A percentile compares a stretch with the other conserved stretches of the same genome.
phyloP scores from a whole-genome alignment of 2,329 filamentous ascomycete species.

The Phoma sp. region DNA sequence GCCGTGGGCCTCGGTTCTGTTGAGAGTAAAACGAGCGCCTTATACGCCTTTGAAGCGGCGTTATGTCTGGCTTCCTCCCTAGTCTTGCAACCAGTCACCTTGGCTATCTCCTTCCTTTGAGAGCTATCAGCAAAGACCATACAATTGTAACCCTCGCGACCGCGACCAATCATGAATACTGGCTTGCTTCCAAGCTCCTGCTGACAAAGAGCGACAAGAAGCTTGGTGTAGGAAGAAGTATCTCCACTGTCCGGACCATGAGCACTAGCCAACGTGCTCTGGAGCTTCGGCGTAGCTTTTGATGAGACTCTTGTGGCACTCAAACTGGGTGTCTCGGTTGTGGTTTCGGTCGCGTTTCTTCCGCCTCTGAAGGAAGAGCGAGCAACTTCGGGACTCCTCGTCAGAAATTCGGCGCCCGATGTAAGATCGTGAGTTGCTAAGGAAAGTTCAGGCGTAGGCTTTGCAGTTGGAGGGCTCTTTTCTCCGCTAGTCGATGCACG shows the following conservation, averaged over 20 bases:
- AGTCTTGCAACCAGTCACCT: neutral
- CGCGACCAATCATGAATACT: constrained; percentile 2
- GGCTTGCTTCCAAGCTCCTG: constrained; percentile 3
- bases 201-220: constrained; percentile 2
- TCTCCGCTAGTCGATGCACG: neutral
- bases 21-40: neutral
- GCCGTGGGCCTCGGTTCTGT: neutral
- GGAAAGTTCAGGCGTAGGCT: neutral
- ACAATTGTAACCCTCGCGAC: constrained; percentile 7
- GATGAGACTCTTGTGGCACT: neutral
- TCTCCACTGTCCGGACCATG: neutral
- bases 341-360: neutral
- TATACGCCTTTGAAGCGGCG: constrained; percentile 2
- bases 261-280: neutral
- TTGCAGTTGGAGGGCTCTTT: neutral
- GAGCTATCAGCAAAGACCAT: neutral
- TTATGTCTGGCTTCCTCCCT: constrained; percentile 4
- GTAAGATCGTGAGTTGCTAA: neutral
- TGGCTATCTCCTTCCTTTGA: neutral
- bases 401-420: neutral
- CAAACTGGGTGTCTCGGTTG: neutral
- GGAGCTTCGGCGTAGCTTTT: neutral
- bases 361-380: neutral
- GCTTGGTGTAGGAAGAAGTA: neutral
- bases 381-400: neutral